Evolutionary conservation across 2,329 filamentous ascomycete species (phyloP).

Genomic region (Monosporascus ibericus): DNA sequence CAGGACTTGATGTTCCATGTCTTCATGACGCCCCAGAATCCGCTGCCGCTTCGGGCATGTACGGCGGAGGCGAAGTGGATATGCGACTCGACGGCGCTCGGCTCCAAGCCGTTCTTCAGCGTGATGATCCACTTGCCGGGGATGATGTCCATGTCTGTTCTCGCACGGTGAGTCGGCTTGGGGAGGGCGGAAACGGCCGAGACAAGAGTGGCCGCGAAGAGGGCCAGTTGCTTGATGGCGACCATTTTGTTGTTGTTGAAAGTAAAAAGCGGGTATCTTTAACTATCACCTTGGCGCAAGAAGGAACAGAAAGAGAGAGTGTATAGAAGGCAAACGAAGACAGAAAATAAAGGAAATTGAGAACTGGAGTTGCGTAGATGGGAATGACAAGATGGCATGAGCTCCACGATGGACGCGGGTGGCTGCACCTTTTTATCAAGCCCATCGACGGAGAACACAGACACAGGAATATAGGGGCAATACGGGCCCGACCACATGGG

Average conservation of each 20-base stretch:
- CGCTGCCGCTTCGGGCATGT: conserved; percentile 3
- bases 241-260: neutral
- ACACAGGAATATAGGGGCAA: neutral
- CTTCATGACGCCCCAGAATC: conserved; percentile 1
- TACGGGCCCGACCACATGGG: neutral
- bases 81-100: neutral
- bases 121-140: conserved; percentile 6
- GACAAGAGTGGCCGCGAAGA: conserved; percentile 1
- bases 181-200: neutral
- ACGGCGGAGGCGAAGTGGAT: conserved; percentile 1
- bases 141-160: neutral
- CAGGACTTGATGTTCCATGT: neutral
- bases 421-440: neutral
- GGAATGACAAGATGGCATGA: neutral
- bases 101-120: neutral
- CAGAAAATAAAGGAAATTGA: neutral
- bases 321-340: neutral
- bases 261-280: neutral
- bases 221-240: conserved; percentile 1
- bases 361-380: neutral
- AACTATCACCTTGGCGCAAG: neutral
- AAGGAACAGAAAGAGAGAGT: neutral
- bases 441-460: neutral
- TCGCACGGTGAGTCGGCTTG: neutral
- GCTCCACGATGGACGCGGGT: neutral